Conservation (phyloP, 1,139 yeast genomes). For the Waltiozyma sp. region DNA sequence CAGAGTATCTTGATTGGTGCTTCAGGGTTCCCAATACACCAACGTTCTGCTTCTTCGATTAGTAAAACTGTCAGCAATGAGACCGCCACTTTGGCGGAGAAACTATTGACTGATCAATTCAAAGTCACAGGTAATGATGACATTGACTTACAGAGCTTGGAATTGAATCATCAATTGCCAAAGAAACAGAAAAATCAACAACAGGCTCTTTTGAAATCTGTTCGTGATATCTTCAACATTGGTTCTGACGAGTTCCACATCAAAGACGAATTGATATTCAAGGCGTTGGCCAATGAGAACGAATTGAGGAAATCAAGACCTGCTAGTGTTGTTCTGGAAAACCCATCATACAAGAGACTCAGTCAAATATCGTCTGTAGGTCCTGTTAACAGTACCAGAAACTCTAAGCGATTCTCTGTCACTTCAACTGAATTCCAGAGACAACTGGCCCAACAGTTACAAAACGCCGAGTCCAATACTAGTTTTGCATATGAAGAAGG, state of each 20-base stretch:
- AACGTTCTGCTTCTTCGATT: not conserved
- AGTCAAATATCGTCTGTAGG: conserved; percentile 22
- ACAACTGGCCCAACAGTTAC: not conserved
- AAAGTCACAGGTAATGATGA: conserved; percentile 27
- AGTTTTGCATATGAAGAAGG: not conserved
- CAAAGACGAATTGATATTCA: conserved; percentile 42
- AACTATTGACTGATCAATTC: conserved; percentile 5
- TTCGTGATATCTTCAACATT: conserved; percentile 50
- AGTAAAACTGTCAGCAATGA: not conserved
- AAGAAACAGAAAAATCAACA: conserved; percentile 20
- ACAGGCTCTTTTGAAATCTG: conserved; percentile 38
- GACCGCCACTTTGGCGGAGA: not conserved
- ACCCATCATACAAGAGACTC: conserved; percentile 29
- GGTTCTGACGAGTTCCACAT: conserved; percentile 44
- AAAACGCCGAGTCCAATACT: not conserved
- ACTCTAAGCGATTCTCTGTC: conserved; percentile 15
- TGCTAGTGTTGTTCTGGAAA: conserved; percentile 35
- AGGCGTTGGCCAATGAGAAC: conserved; percentile 31
- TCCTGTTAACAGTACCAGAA: conserved; percentile 7
- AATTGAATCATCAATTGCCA: conserved; percentile 20
- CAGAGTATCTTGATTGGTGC: conserved; percentile 39
- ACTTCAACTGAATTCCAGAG: not conserved
- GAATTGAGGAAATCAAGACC: conserved; percentile 27
- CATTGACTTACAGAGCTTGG: conserved; percentile 23
- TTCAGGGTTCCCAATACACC: conserved; percentile 24